Base-by-base conservation (phyloP, 2,329 filamentous ascomycete genomes). In the Lasiodiplodia sp. region DNA sequence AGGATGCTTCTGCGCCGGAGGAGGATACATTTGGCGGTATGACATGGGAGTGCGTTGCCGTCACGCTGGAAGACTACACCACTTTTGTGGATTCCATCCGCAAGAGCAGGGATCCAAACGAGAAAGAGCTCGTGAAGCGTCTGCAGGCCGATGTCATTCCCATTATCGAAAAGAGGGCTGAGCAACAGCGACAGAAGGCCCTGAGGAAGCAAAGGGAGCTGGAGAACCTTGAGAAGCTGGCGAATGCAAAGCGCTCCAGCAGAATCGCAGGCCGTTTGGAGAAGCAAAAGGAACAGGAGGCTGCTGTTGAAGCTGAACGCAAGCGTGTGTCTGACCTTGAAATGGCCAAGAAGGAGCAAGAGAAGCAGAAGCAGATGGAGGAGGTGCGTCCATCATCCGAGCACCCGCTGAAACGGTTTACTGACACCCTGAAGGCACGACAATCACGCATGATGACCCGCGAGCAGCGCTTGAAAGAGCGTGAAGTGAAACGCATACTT, bases 211-310 rank as follows among this genome's bases (percentile, higher is more conserved):
- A 96, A 77, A 92, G 90, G 71, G 95, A 98, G 75, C 80, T 97
- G 25, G 84, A 93, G 65, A 93, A 89, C 72, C 80, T 97, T 72
- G 91, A 95, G 73, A 95, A 96, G 77, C 87, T 98, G 81, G 93
- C 93, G n/a, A 92, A 91, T 68, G 95, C 96, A 4, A 99, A 99
- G 82, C 86, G 96, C 71, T 99, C 96, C 0, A 97, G 93, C 75
- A 89, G 96, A 71, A 88, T 99, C 72, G 94, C 95, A 21, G 87
- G 87, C 71, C 96, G 93, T 76, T 83, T 89, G 40, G 94, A 97
- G 76, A 91, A 89, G 71, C 92, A 94, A 75, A 90, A 88, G 73
- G 85, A 91, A 70, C 89, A 95, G 57, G 89, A 93, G 69, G 87
- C 91, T 72, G 86, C 85, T 21, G 88, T 86, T 11, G 91, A 94